A percentile compares a stretch with the other conserved stretches of the same genome.
phyloP scores from a whole-genome alignment of 306 rosid species.

The Rosa persica region DNA sequence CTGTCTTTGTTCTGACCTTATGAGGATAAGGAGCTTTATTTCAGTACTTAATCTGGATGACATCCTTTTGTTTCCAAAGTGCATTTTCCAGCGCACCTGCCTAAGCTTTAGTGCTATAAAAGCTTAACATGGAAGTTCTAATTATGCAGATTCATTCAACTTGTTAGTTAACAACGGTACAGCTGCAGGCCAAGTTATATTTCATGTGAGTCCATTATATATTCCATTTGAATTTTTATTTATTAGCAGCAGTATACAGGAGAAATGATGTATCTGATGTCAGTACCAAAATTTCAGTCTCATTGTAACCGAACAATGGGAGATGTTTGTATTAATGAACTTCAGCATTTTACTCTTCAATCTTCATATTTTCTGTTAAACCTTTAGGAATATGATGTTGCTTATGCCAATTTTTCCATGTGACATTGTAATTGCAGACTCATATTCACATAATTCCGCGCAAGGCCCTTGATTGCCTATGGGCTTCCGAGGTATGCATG shows the following conservation, averaged over 20 bases:
- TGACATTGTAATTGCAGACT: constrained; percentile 58
- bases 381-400: neutral
- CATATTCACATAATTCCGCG: constrained; percentile 97
- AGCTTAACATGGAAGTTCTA: constrained; percentile 16
- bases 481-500: constrained; percentile 85
- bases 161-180: constrained; percentile 81
- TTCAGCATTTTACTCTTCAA: neutral
- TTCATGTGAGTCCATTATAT: constrained; percentile 64
- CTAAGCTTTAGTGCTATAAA: neutral
- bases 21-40: neutral
- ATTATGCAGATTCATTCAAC: constrained; percentile 85
- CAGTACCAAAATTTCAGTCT: neutral
- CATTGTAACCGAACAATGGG: neutral
- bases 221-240: neutral
- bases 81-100: neutral
- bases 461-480: constrained; percentile 68
- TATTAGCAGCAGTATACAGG: neutral
- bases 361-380: neutral
- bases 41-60: constrained; percentile 1
- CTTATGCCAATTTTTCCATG: constrained; percentile 27
- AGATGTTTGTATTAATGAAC: neutral
- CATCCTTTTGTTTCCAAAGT: neutral
- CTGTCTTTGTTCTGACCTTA: neutral
- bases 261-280: neutral
- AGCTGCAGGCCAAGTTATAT: constrained; percentile 96